Base-by-base conservation (phyloP, 1,139 yeast species). In the Nakaseomyces kungkrabaensis region DNA sequence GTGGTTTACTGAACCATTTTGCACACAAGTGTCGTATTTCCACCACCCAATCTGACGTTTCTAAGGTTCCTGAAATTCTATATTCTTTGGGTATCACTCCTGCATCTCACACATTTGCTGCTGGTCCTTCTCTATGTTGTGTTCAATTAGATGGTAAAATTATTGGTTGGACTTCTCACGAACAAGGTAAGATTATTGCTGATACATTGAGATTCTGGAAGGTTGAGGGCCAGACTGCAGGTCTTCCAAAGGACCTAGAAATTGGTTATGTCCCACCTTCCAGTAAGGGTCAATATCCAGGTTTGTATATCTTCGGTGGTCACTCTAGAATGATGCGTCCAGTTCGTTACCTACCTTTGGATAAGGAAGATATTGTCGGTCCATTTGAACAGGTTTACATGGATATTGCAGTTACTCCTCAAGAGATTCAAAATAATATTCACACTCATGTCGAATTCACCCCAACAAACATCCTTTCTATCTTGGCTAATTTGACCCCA, bases 311-410 rank as follows among this genome's bases (percentile, higher is more conserved):
- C 53, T 92, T 92, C 64, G 95, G 95, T 54, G 95, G 96, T 47
- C 84, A 81, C 58, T 83, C 97, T 4, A 80, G 99, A 72, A 89
- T 92, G 97, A 80, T 85, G 77, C 82, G 99, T 69, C 97, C 97
- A 5, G 96, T 86, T 49, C 86, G 83, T 66, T 90, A 92, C 70
- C 74, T 94, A 61, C 96, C 97, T 22, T 72, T 85, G 52, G 87
- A 76, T 54, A 85, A 85, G 65, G 75, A 78, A 59, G 98, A 92
- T 67, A 81, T 86, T 60, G 82, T 92, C 50, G 98, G 99, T 53
- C 97, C 98, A 34, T 92, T 92, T 63, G 99, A 92, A 70, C 98
- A 94, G 72, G 97, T 89, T 9, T 92, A 92, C 72, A 85, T 92
- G 95, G 79, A 92, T 67, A 77, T 92, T 65, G 98, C 98, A 2